Conservation (phyloP, 1,139 yeast species). For the Komagataea norvegica region DNA sequence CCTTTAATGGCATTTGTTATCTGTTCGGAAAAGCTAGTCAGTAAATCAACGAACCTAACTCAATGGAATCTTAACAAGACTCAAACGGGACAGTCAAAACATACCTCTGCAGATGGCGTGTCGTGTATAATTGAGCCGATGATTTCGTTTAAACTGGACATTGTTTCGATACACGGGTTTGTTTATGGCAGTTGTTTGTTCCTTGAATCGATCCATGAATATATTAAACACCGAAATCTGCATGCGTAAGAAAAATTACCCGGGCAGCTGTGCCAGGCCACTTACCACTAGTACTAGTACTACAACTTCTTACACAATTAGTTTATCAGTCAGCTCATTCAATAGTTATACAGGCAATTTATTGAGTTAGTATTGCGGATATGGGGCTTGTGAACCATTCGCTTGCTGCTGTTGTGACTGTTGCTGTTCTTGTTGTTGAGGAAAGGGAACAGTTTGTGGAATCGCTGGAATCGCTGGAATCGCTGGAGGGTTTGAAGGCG, state of each 20-base stretch:
- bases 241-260: too few relatives aligned
- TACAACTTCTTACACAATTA: too few relatives aligned
- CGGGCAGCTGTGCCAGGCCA: not conserved
- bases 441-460: conserved; percentile 9
- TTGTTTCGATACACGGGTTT: not conserved
- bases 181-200: not conserved
- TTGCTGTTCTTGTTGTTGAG: conserved; percentile 4
- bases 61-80: not conserved
- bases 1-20: conserved; percentile 26
- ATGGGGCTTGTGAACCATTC: conserved; percentile 8
- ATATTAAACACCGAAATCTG: too few relatives aligned
- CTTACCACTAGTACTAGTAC: too few relatives aligned
- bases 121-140: conserved; percentile 37
- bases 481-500: not conserved
- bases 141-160: conserved; percentile 18
- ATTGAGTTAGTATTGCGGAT: conserved; percentile 12
- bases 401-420: conserved; percentile 1
- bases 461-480: conserved; percentile 5
- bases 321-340: too few relatives aligned
- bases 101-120: conserved; percentile 51
- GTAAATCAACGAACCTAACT: conserved; percentile 8
- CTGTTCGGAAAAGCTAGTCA: conserved; percentile 24
- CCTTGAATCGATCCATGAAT: too few relatives aligned
- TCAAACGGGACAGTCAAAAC: too few relatives aligned
- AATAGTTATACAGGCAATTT: not conserved